A percentile compares a stretch with the other conserved stretches of the same genome.
Conservation (phyloP, 2,329 filamentous ascomycete species). For the Cladosporium austrohemisphaericum region DNA sequence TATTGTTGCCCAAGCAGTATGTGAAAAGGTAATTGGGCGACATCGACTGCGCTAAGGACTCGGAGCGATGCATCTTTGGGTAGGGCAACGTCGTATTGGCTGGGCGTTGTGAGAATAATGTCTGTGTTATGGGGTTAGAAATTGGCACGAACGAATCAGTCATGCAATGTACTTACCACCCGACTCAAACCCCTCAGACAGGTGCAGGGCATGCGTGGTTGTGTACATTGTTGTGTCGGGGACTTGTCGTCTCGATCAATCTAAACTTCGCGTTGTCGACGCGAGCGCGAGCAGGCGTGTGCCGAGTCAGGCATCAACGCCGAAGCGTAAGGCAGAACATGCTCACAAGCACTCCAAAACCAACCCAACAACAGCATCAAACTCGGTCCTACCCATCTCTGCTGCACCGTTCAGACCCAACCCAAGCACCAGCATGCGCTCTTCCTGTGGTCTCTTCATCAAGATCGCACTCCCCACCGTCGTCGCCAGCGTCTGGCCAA, state of each 20-base stretch:
- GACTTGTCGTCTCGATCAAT: neutral
- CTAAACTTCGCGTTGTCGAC: constrained; percentile 1
- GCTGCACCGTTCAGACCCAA: constrained; percentile 49
- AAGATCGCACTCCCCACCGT: constrained; percentile 81
- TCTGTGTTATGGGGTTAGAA: neutral
- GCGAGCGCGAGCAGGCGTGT: too few species aligned
- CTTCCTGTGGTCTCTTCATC: constrained; percentile 63
- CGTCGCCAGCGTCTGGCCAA: constrained; percentile 79
- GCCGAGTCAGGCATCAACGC: neutral
- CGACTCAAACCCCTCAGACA: neutral
- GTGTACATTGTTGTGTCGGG: neutral
- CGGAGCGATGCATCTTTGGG: constrained; percentile 17
- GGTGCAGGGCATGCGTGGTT: constrained; percentile 2
- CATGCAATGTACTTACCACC: neutral
- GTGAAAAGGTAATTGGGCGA: constrained; percentile 38
- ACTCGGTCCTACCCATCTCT: constrained; percentile 36
- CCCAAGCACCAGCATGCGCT: constrained; percentile 56
- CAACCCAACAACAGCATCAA: constrained; percentile 36
- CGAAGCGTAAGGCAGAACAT: neutral
- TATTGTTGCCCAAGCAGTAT: constrained; percentile 37
- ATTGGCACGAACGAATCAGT: too few species aligned
- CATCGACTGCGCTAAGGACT: constrained; percentile 41
- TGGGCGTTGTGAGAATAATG: constrained; percentile 9
- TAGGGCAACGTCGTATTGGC: neutral
- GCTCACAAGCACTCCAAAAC: constrained; percentile 24